Base-by-base conservation (phyloP, 106 monocot species). In the Dactylorhiza incarnata region DNA sequence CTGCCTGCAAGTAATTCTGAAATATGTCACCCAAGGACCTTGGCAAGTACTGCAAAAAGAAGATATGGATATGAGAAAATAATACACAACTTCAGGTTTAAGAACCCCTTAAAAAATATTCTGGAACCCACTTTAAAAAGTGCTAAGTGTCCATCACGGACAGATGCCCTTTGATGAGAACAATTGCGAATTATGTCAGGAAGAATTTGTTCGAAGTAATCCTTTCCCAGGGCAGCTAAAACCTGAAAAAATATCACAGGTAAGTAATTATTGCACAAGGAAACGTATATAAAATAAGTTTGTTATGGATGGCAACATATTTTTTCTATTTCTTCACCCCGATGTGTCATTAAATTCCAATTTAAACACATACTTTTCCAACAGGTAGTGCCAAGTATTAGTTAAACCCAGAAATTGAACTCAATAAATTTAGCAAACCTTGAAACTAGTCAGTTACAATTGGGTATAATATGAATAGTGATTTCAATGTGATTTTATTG, bases 121-220 rank as follows among this genome's bases (percentile, higher is more conserved):
- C 47, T 37, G 7, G 70, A 73, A 74, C 26, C 59, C 54, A 96
- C 95, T 82, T 88, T 94, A 76, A 99, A 99, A 50, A 99, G 89
- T 56, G 97, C 89, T 16, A 99, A 70, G 79, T 94, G 81, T 6
- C 97, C 97, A 83, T 99, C 97, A 53, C 97, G 89, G 48, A 99
- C 97, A 69, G 91, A 94, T 82, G 94, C 94, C 75, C 86, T 87
- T 66, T 83, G 91, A 85, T 99, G 94, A 74, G 91, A 91, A 81
- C 97, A 99, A 75, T 99, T 99, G 46, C 82, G 84, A 45, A 99
- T 86, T 59, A 99, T 86, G 56, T 99, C 97, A 54, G 97, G 97
- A 75, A 99, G 91, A 85, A 91, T 78, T 13, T 70, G 78, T 23
- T 99, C 94, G 73, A 99, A 99, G 80, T 99, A 99, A 9, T 91